Conservation (phyloP, 805 yeast genomes). For the Kockiozyma suomiensis region DNA sequence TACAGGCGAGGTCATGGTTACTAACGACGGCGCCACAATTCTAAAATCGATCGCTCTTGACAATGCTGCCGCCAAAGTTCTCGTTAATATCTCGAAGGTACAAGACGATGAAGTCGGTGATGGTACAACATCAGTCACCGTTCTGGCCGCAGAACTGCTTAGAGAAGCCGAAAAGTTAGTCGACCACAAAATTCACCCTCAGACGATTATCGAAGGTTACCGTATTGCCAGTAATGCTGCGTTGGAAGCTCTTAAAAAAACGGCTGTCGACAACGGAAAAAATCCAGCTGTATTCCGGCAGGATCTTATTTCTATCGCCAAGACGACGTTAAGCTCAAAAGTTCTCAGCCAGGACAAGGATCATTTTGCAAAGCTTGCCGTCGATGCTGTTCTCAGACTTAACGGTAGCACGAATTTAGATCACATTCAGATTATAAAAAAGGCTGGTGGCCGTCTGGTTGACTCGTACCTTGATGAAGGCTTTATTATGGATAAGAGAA, state of each 20-base stretch:
- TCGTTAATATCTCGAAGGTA: slow-evolving; percentile 91
- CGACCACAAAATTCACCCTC: slow-evolving; percentile 94
- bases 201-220: slow-evolving; percentile 94
- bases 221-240: slow-evolving; percentile 90
- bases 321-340: slow-evolving; percentile 90
- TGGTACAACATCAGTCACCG: slow-evolving; percentile 95
- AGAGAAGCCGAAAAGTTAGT: slow-evolving; percentile 93
- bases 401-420: slow-evolving; percentile 86
- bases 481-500: slow-evolving; percentile 84
- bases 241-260: slow-evolving; percentile 68
- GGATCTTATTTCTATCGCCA: slow-evolving; percentile 85
- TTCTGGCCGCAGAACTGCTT: slow-evolving; percentile 90
- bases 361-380: slow-evolving; percentile 85
- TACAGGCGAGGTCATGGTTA: slow-evolving; percentile 75
- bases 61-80: slow-evolving; percentile 95
- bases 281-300: slow-evolving; percentile 63
- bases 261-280: slow-evolving; percentile 72
- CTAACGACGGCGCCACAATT: slow-evolving; percentile 98
- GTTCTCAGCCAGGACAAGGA: slow-evolving; percentile 94
- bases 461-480: slow-evolving; percentile 97
- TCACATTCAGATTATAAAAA: slow-evolving; percentile 90
- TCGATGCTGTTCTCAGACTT: slow-evolving; percentile 86
- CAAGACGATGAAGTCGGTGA: slow-evolving; percentile 99
- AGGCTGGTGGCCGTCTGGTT: slow-evolving; percentile 85
- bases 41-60: slow-evolving; percentile 91